Conservation (phyloP, 2,329 filamentous ascomycete species). For the Tolypocladium ovalisporum region DNA sequence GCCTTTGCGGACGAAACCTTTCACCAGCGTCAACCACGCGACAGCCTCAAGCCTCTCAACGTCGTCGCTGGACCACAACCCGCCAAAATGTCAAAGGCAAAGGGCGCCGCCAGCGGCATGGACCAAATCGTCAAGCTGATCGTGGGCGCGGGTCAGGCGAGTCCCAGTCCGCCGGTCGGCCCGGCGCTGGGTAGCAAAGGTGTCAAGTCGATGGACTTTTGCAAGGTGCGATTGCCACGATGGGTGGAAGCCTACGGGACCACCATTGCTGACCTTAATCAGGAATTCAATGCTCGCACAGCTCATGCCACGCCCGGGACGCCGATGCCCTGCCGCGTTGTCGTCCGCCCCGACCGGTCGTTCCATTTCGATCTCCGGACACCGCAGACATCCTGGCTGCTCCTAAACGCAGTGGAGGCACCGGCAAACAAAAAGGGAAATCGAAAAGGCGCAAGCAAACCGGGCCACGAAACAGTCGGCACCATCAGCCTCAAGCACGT, state of each 20-base stretch:
- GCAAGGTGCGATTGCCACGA: slow-evolving; percentile 58
- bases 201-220: slow-evolving; percentile 99
- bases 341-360: slow-evolving; percentile 81
- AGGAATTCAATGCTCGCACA: slow-evolving; percentile 97
- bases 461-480: slow-evolving; percentile 70
- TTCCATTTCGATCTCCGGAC: slow-evolving; percentile 92
- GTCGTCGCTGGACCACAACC: slow-evolving; percentile 6
- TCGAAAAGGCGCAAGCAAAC: slow-evolving; percentile 64
- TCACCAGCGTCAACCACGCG: slow-evolving; percentile 1
- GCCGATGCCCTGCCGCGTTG: slow-evolving; percentile 83
- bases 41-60: slow-evolving; percentile 1
- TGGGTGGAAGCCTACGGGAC: not conserved
- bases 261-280: slow-evolving; percentile 8
- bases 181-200: slow-evolving; percentile 94
- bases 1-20: slow-evolving; percentile 4
- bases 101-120: slow-evolving; percentile 25
- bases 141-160: slow-evolving; percentile 90
- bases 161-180: slow-evolving; percentile 89
- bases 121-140: slow-evolving; percentile 93
- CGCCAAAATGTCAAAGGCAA: slow-evolving; percentile 40
- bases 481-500: slow-evolving; percentile 87
- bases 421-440: slow-evolving; percentile 63
- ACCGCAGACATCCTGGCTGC: slow-evolving; percentile 82
- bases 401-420: slow-evolving; percentile 74
- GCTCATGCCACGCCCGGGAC: slow-evolving; percentile 72